These are phyloP conservation scores for Phlebopus sp. DNA, from an alignment of 1,284 basidiomycete species.

Conservation along the genomic window DNA sequence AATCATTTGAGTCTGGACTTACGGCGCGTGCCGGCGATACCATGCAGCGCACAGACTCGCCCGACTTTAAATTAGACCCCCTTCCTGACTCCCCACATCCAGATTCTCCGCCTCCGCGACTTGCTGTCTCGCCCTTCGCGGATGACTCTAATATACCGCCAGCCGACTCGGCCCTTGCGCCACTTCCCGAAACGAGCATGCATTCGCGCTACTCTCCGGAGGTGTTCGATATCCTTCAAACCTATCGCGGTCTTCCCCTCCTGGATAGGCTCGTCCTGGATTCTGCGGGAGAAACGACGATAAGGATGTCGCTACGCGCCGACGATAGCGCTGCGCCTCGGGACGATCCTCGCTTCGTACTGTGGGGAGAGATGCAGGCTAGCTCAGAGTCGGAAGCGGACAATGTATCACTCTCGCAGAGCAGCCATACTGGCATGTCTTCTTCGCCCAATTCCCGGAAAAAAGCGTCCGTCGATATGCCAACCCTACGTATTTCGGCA, in stretches of 20 bases:
- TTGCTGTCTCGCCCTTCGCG: conserved; percentile 27
- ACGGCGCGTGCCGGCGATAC: conserved; percentile 56
- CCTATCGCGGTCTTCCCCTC: conserved; percentile 69
- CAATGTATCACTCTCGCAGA: conserved; percentile 45
- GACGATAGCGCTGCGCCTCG: conserved; percentile 68
- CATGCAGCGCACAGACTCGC: conserved; percentile 14
- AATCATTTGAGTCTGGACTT: conserved; percentile 75
- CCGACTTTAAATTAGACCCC: conserved; percentile 10
- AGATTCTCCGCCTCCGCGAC: conserved; percentile 18
- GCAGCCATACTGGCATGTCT: conserved; percentile 48
- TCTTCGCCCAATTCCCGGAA: conserved; percentile 36
- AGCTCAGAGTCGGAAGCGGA: conserved; percentile 38
- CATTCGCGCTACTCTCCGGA: conserved; percentile 66
- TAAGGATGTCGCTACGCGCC: conserved; percentile 61
- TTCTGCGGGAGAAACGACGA: conserved; percentile 47
- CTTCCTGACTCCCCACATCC: conserved; percentile 2
- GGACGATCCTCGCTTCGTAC: conserved; percentile 83
- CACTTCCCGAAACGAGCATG: conserved; percentile 44
- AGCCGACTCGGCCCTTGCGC: conserved; percentile 25
- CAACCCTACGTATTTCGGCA: conserved; percentile 26
- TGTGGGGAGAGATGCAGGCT: conserved; percentile 72
- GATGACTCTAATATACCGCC: conserved; percentile 28
- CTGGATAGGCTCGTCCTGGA: conserved; percentile 55
- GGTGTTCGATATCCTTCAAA: conserved; percentile 80
- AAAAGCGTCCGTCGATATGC: conserved; percentile 32